These are phyloP conservation scores for Dittrichia graveolens DNA, from an alignment of 129 eudicot genomes.

Conservation along the genomic window DNA sequence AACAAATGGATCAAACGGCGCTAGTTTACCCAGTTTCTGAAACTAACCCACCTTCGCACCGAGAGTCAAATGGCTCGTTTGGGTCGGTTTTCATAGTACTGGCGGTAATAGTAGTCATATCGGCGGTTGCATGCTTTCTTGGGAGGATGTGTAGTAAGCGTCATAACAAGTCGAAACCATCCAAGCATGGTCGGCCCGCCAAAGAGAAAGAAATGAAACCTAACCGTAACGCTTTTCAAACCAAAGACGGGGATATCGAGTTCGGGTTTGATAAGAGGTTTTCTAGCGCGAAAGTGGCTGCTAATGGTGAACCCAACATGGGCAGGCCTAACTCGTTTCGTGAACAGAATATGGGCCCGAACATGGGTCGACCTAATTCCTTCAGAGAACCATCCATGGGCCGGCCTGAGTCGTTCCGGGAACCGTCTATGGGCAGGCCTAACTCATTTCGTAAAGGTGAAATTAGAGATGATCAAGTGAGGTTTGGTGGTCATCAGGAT, in stretches of 20 bases:
- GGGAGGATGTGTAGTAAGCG: constrained; percentile 41
- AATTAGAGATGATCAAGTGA: constrained; percentile 39
- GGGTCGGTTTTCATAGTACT: constrained; percentile 43
- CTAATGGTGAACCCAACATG: constrained; percentile 37
- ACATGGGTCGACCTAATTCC: constrained; percentile 18
- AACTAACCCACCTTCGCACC: constrained; percentile 28
- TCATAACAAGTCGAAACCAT: constrained; percentile 33
- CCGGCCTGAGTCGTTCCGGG: constrained; percentile 25
- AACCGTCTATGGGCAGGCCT: constrained; percentile 38
- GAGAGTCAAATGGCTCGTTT: constrained; percentile 38
- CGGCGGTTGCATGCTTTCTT: constrained; percentile 41
- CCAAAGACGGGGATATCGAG: constrained; percentile 47
- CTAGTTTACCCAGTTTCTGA: constrained; percentile 41
- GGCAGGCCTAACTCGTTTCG: constrained; percentile 26
- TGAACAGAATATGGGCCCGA: constrained; percentile 21
- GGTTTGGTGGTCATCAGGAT: constrained; percentile 39
- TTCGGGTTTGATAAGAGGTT: constrained; percentile 44
- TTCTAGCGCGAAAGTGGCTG: constrained; percentile 44
- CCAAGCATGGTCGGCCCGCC: constrained; percentile 29
- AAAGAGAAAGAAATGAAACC: constrained; percentile 38
- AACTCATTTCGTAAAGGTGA: constrained; percentile 42
- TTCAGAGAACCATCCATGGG: constrained; percentile 25
- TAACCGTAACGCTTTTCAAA: constrained; percentile 40
- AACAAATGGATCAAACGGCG: constrained; percentile 34
- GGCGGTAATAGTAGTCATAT: constrained; percentile 40